Conservation (phyloP, 2,329 filamentous ascomycete species). For the Penicillium brevicompactum region DNA sequence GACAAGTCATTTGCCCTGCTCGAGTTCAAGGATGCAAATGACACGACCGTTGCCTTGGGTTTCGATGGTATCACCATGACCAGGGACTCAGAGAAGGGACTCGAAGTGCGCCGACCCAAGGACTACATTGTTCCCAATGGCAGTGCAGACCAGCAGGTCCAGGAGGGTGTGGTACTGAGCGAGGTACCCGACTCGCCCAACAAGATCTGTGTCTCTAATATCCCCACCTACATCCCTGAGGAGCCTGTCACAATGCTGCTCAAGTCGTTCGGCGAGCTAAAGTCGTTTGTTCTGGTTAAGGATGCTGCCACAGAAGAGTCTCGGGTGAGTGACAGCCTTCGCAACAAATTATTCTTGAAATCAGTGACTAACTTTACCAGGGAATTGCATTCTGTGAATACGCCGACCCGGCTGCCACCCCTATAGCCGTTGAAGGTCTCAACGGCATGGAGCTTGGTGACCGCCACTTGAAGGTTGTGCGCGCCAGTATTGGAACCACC, state of each 20-base stretch:
- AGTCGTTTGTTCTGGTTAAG: constrained; percentile 87
- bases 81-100: constrained; percentile 62
- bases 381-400: constrained; percentile 98
- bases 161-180: constrained; percentile 75
- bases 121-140: constrained; percentile 93
- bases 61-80: constrained; percentile 90
- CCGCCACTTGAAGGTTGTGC: constrained; percentile 78
- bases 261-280: constrained; percentile 87
- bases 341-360: constrained; percentile 18
- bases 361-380: constrained; percentile 49
- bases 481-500: constrained; percentile 91
- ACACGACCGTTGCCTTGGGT: constrained; percentile 88
- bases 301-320: constrained; percentile 84
- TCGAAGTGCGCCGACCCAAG: constrained; percentile 84
- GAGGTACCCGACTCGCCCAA: constrained; percentile 88
- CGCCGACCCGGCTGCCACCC: constrained; percentile 70
- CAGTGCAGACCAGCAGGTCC: constrained; percentile 70
- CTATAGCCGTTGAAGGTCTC: constrained; percentile 84
- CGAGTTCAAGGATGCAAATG: constrained; percentile 84
- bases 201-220: constrained; percentile 91
- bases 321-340: constrained; percentile 61
- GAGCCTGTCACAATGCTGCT: constrained; percentile 91
- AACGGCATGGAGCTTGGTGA: constrained; percentile 94
- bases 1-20: constrained; percentile 81
- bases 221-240: constrained; percentile 84